A percentile compares a stretch with the other conserved stretches of the same genome.
phyloP scores from a whole-genome alignment of 345 rosid genomes.

The Laguncularia racemosa region DNA sequence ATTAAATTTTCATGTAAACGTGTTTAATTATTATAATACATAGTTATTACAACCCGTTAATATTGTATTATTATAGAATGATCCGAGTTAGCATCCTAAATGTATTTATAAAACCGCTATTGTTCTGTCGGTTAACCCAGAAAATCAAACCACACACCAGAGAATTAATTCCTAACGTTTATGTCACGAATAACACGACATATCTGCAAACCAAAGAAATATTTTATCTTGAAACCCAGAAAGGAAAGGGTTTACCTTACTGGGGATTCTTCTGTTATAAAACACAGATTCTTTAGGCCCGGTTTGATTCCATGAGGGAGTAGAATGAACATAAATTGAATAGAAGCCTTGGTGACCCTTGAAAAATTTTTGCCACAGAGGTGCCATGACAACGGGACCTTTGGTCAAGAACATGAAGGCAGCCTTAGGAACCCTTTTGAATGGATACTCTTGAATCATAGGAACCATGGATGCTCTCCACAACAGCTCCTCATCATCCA shows the following conservation, averaged over 20 bases:
- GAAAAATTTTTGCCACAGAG: conserved; percentile 44
- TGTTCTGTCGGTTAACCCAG: too few relatives aligned
- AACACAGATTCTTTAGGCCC: conserved; percentile 19
- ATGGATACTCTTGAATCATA: conserved; percentile 12
- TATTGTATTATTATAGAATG: too few relatives aligned
- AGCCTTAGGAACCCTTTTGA: conserved; percentile 28
- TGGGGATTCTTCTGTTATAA: conserved; percentile 16
- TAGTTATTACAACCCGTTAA: too few relatives aligned
- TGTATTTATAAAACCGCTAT: too few relatives aligned
- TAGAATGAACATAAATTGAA: conserved; percentile 39
- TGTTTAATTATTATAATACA: too few relatives aligned
- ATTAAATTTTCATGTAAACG: too few relatives aligned
- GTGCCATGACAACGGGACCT: conserved; percentile 37
- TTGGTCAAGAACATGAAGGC: conserved; percentile 49
- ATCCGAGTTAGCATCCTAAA: too few relatives aligned
- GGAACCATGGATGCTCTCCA: conserved; percentile 38
- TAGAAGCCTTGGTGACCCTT: conserved; percentile 32
- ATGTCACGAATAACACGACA: too few relatives aligned
- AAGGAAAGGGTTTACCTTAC: conserved; percentile 8
- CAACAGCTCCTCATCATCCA: conserved; percentile 54
- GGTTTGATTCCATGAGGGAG: conserved; percentile 32
- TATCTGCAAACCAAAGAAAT: too few relatives aligned
- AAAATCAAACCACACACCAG: too few relatives aligned
- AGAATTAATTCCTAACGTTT: too few relatives aligned
- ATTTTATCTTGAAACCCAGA: too few relatives aligned